A percentile compares a stretch with the other conserved stretches of the same genome.
phyloP scores from a whole-genome alignment of 768 basidiomycete genomes.

The Suillus paluster region DNA sequence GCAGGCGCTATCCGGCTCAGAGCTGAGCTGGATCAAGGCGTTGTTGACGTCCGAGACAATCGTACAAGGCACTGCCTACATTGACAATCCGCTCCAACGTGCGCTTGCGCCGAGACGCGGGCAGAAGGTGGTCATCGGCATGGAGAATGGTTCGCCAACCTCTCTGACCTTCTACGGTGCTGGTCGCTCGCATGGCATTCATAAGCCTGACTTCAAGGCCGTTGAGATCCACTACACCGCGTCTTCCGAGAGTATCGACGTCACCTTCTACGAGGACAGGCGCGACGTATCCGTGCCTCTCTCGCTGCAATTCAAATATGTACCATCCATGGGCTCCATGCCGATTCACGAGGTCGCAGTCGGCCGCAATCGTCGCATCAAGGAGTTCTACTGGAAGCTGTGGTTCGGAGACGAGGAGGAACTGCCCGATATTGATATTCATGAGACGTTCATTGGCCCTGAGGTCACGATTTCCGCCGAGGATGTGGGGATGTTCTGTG shows the following conservation, averaged over 20 bases:
- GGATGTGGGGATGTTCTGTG: constrained; percentile 88
- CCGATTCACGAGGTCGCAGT: constrained; percentile 91
- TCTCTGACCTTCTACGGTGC: constrained; percentile 75
- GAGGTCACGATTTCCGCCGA: constrained; percentile 79
- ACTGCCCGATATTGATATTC: constrained; percentile 79
- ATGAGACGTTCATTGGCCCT: constrained; percentile 84
- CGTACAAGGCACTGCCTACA: constrained; percentile 83
- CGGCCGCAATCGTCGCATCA: constrained; percentile 88
- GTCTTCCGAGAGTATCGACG: constrained; percentile 58
- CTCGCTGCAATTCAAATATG: constrained; percentile 80
- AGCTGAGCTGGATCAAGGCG: constrained; percentile 86
- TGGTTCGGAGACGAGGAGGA: constrained; percentile 91
- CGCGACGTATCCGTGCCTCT: constrained; percentile 78
- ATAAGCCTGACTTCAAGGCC: constrained; percentile 80
- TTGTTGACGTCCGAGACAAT: constrained; percentile 80
- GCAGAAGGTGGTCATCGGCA: constrained; percentile 75
- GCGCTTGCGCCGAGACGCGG: constrained; percentile 80
- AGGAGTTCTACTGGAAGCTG: constrained; percentile 97
- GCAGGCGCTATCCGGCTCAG: constrained; percentile 79
- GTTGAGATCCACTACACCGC: constrained; percentile 69
- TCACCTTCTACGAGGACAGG: constrained; percentile 86
- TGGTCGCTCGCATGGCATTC: constrained; percentile 78
- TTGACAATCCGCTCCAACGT: constrained; percentile 89
- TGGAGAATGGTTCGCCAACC: constrained; percentile 48
- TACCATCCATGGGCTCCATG: constrained; percentile 84